phyloP scores from a whole-genome alignment of 2,329 filamentous ascomycete species.

The Blastomyces percursus region DNA sequence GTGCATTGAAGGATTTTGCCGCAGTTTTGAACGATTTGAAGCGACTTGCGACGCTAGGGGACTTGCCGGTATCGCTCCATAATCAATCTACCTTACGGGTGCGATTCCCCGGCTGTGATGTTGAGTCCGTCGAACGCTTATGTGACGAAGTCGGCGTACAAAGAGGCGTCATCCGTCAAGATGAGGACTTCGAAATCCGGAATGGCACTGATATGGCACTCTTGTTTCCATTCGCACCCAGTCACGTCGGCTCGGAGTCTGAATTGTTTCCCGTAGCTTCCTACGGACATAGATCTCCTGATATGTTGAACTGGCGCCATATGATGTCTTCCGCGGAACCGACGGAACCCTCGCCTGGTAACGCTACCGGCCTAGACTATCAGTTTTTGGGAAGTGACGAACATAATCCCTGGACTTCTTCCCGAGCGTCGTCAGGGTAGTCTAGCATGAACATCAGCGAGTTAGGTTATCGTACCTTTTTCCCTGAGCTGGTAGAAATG shows the following conservation, averaged over 20 bases:
- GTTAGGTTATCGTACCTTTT: conserved; percentile 31
- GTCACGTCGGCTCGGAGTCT: conserved; percentile 36
- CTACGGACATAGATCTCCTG: conserved; percentile 23
- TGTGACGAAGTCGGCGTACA: conserved; percentile 81
- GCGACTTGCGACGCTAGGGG: conserved; percentile 63
- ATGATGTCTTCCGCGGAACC: conserved; percentile 42
- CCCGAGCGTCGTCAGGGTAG: conserved; percentile 41
- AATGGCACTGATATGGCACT: conserved; percentile 63
- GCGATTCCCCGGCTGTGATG: conserved; percentile 84
- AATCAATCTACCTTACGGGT: conserved; percentile 59
- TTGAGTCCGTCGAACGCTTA: conserved; percentile 65
- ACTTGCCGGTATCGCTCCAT: conserved; percentile 68
- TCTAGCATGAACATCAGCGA: conserved; percentile 49
- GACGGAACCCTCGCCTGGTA: conserved; percentile 18
- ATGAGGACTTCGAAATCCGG: conserved; percentile 59
- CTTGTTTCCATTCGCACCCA: conserved; percentile 76
- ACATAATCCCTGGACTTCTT: conserved; percentile 42
- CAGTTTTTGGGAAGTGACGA: conserved; percentile 36
- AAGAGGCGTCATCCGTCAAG: conserved; percentile 67
- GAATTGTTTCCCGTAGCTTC: conserved; percentile 35
- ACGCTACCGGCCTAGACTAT: conserved; percentile 23
- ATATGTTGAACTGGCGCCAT: conserved; percentile 45
- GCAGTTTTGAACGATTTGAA: conserved; percentile 71
- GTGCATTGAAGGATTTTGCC: conserved; percentile 72
- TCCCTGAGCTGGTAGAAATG: conserved; percentile 31